Evolutionary conservation across 352 stramenopile genomes (phyloP), one percentile per base, ranked within the genome.

Genomic region (Plasmopara muralis): DNA sequence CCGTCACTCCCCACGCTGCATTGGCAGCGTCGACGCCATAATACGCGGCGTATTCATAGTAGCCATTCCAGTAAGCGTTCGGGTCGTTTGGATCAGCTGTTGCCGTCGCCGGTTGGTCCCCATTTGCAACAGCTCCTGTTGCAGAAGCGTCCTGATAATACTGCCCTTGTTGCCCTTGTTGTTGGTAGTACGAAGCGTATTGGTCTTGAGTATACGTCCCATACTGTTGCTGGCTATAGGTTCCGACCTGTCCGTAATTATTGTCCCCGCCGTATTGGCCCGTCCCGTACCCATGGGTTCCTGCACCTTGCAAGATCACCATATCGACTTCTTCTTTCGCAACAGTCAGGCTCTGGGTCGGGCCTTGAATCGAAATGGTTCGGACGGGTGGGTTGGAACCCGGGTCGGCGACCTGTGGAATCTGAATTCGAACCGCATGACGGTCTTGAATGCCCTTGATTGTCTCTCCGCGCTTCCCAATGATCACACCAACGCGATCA

Each of bases 391-490:
- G 91, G 58, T 95, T 93, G 13, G 84, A 85, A 20, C 77, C 82
- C 2, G 85, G 60, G 43, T 97, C 88, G 4, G 87, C 46, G n/a
- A 86, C 68, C 33, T 89, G 81, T 10, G 92, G 90, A 56, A 98
- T 93, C 52, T 97, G 83, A 42, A 98, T 87, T 16, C 79, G 74
- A 14, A 93, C 83, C 39, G 71, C 62, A 40, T 89, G 78, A 30
- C 81, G 72, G 44, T 93, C 72, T 53, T 97, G 90, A 29, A 98
- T 94, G 9, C 85, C 83, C 54, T 89, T 87, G 42, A 98, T 92
- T 7, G 86, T 96, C 39, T 90, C 74, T 30, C 91, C 91, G 37
- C 78, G 71, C 69, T 95, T 92, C 33, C 92, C 92, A 51, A 98
- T 97, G 20, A 98, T 72, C 15, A 97, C 73, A 20, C 89, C 89